phyloP scores from a whole-genome alignment of 148 eudicot genomes.

The Rheum nobile region DNA sequence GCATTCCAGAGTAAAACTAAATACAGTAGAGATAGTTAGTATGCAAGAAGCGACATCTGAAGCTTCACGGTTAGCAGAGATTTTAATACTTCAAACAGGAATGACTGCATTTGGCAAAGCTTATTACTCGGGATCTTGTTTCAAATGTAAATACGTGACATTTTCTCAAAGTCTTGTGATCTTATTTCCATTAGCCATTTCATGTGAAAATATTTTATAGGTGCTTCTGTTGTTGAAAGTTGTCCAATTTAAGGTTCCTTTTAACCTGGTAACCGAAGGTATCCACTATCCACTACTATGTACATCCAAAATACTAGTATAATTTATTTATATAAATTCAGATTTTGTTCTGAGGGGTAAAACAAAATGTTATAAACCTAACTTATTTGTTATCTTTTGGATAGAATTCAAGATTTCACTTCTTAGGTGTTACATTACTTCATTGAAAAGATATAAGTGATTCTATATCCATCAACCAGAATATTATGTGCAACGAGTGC shows the following conservation, averaged over 20 bases:
- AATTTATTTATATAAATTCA: not conserved
- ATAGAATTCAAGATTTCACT: no score
- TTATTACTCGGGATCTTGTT: slow-evolving; percentile 72
- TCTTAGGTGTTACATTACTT: no score
- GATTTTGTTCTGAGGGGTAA: not conserved
- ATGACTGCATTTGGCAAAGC: slow-evolving; percentile 96
- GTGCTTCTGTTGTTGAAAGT: not conserved
- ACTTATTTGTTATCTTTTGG: not conserved
- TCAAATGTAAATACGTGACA: slow-evolving; percentile 40
- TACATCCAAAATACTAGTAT: not conserved
- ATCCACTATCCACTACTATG: not conserved
- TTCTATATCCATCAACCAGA: not conserved
- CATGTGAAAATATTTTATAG: slow-evolving; percentile 19
- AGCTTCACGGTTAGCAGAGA: slow-evolving; percentile 67
- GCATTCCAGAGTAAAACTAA: not conserved
- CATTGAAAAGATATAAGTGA: no score
- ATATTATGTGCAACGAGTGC: not conserved
- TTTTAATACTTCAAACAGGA: slow-evolving; percentile 71
- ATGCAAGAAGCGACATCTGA: slow-evolving; percentile 38
- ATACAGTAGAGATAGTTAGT: not conserved
- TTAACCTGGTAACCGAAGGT: not conserved
- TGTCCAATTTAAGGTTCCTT: not conserved
- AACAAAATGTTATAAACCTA: not conserved
- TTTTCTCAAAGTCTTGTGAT: not conserved
- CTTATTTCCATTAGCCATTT: slow-evolving; percentile 31